Evolutionary conservation across 1,284 basidiomycete genomes (phyloP).

Genomic region (Schizopora paradoxa): DNA sequence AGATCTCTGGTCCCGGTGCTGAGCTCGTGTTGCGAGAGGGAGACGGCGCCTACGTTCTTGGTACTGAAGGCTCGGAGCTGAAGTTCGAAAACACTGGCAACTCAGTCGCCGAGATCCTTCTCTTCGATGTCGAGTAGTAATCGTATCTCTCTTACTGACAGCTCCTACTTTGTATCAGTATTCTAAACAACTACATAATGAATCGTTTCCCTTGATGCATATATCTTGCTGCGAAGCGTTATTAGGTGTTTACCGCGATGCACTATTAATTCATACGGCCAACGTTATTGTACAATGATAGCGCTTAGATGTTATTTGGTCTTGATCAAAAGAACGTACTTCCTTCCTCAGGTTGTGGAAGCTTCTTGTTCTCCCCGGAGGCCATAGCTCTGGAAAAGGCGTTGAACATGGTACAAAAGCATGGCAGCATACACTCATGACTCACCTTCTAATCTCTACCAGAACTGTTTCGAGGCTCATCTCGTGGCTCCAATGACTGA

Average conservation of each 20-base stretch:
- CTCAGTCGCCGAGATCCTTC: constrained; percentile 56
- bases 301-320: no score
- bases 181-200: no score
- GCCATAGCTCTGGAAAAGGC: constrained; percentile 80
- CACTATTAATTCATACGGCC: neutral
- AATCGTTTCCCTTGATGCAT: no score
- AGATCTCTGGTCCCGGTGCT: constrained; percentile 35
- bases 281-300: neutral
- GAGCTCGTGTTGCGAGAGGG: constrained; percentile 51
- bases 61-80: constrained; percentile 39
- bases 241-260: no score
- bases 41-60: constrained; percentile 65
- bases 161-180: no score
- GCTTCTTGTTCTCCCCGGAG: constrained; percentile 84
- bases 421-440: constrained; percentile 15
- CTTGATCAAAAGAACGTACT: constrained; percentile 66
- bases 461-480: constrained; percentile 82
- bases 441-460: constrained; percentile 86
- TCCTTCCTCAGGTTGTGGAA: constrained; percentile 92
- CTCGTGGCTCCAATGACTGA: constrained; percentile 70
- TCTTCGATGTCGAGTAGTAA: constrained; percentile 64
- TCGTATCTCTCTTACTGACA: neutral
- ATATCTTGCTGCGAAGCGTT: no score
- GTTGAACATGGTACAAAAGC: neutral
- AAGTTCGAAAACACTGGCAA: constrained; percentile 57